phyloP scores from a whole-genome alignment of 2,329 filamentous ascomycete genomes.

The Phialophora expanda region DNA sequence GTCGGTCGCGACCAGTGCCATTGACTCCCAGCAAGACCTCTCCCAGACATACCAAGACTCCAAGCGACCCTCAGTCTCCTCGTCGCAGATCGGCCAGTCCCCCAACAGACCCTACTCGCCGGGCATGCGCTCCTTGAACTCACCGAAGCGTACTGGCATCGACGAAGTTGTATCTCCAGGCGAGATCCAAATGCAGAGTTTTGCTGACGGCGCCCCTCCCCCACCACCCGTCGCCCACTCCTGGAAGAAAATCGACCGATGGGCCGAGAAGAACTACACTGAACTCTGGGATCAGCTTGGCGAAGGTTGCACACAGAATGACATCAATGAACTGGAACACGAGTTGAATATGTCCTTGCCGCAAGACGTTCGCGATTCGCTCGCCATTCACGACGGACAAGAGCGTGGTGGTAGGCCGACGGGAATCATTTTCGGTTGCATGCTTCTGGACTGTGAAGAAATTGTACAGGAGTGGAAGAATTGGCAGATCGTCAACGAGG shows the following conservation, averaged over 20 bases:
- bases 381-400: slow-evolving; percentile 93
- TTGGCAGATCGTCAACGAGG: slow-evolving; percentile 90
- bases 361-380: slow-evolving; percentile 88
- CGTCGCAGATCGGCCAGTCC: slow-evolving; percentile 61
- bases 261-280: slow-evolving; percentile 93
- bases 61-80: slow-evolving; percentile 57
- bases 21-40: slow-evolving; percentile 86
- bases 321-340: slow-evolving; percentile 95
- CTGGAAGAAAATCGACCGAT: slow-evolving; percentile 91
- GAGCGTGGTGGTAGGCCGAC: slow-evolving; percentile 90
- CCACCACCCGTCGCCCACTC: slow-evolving; percentile 86
- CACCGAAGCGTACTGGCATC: slow-evolving; percentile 33
- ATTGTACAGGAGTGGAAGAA: slow-evolving; percentile 98
- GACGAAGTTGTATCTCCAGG: slow-evolving; percentile 62
- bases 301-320: slow-evolving; percentile 89
- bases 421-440: slow-evolving; percentile 88
- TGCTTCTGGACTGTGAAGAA: slow-evolving; percentile 97
- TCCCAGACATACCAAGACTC: slow-evolving; percentile 76
- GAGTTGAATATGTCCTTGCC: slow-evolving; percentile 93
- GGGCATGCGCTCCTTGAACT: slow-evolving; percentile 74
- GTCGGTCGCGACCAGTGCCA: slow-evolving; percentile 81
- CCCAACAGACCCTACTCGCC: slow-evolving; percentile 80
- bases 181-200: slow-evolving; percentile 96
- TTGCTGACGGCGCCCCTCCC: slow-evolving; percentile 87
- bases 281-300: slow-evolving; percentile 93